Base-by-base conservation (phyloP, 73 alveolate genomes). In the Paramecium bursaria region DNA sequence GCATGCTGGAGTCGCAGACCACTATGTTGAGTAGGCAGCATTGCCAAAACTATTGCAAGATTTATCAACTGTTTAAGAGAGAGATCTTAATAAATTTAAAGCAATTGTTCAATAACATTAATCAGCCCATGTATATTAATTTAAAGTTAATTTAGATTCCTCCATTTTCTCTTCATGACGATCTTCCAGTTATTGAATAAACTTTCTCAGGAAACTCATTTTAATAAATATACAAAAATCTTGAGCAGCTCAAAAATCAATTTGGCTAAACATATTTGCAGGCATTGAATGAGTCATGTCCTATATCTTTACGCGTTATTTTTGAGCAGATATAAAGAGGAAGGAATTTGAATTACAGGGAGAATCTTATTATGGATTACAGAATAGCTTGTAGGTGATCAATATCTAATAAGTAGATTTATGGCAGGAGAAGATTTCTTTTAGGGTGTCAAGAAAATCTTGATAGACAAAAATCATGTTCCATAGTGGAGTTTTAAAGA, bases 1-100 rank as follows among this genome's bases (percentile, higher is more conserved):
- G 17, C 61, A 82, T 74, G 91, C 95, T 85, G 99, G 99, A 1
- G 87, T 94, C 19, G 99, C 99, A 17, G 95, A 96, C 60, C 92
- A 90, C 80, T 95, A 46, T 85, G 95, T 95, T 15, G 74, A 85
- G 50, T 50, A 67, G n/a, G 87, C 53, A 19, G 79, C 85, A 14
- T 46, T 95, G 2, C 75, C 50, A 0, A 47, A 46, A 2, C 86
- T 93, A n/a, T 55, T 67, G 19, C 9, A 21, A 3, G 22, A 31
- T 14, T 39, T 67, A 21, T 33, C 60, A 2, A 15, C 54, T 3
- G 55, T 67, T 3, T 31, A 31, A 67, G 44, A 3, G 9, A 2
- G 44, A 14, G 33, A 67, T 39, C 35, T 53, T 10, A 46, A 79
- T 31, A 61, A 52, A 17, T 80, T 79, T 2, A 79, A 46, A 61